Conservation (phyloP, 257 asterid species). For the Fraxinus americana region DNA sequence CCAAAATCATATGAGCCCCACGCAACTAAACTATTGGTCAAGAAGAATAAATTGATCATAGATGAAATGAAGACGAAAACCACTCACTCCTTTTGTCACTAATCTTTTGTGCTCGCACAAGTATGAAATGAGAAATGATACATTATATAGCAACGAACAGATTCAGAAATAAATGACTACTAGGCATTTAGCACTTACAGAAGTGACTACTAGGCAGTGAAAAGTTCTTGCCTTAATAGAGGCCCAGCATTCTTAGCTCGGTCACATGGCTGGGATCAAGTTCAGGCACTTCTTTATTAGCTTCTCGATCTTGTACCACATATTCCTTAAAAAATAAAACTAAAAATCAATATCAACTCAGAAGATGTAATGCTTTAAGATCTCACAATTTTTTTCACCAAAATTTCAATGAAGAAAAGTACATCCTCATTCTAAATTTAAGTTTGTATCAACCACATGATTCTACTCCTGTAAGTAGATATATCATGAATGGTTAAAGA, state of each 20-base stretch:
- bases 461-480: not conserved
- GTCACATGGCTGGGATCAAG: conserved; percentile 84
- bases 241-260: conserved; percentile 91
- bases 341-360: not conserved
- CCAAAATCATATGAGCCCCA: too few species aligned
- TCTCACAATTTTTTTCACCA: not conserved
- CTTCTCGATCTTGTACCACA: conserved; percentile 88
- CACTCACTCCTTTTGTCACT: too few species aligned
- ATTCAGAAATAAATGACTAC: not conserved
- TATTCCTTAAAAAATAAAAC: conserved; percentile 59
- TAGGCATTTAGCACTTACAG: not conserved
- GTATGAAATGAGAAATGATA: too few species aligned
- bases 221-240: conserved; percentile 49
- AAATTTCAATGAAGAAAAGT: not conserved
- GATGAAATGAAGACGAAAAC: too few species aligned
- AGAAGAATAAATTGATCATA: too few species aligned
- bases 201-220: not conserved
- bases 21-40: too few species aligned
- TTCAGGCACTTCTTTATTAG: conserved; percentile 59
- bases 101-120: too few species aligned
- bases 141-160: too few species aligned
- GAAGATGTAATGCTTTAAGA: not conserved
- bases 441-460: not conserved
- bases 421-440: not conserved
- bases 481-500: not conserved